Percentiles rank a stretch among this genome's conserved stretches.
Evolutionary conservation across 208 protist genomes (phyloP).

Genomic region (Phytomonas francai): DNA sequence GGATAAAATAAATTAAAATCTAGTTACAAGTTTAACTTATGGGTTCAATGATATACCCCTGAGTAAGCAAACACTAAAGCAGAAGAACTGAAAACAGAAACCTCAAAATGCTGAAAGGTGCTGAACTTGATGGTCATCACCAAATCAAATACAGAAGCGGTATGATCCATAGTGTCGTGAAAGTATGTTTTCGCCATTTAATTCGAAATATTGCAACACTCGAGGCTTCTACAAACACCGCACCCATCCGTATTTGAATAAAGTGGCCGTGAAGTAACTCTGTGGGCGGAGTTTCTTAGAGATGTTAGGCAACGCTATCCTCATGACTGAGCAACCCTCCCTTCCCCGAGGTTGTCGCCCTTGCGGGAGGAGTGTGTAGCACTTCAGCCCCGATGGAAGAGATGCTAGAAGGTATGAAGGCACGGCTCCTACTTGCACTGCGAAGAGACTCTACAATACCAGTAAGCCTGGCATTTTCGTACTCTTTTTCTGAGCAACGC

Average conservation of each 20-base stretch:
- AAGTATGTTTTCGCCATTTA: background rate
- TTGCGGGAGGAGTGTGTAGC: background rate
- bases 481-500: constrained; percentile 62
- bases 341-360: background rate
- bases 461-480: constrained; percentile 50
- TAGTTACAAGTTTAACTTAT: background rate
- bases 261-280: background rate
- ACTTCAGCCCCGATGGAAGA: background rate
- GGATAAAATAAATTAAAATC: background rate
- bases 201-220: background rate
- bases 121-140: background rate
- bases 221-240: background rate
- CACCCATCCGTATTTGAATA: background rate
- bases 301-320: background rate
- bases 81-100: background rate
- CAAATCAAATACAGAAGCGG: background rate
- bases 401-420: background rate
- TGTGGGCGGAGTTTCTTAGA: background rate
- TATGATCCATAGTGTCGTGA: background rate
- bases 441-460: constrained; percentile 16
- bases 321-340: background rate
- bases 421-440: background rate
- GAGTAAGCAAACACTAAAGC: background rate
- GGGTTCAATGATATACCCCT: background rate
- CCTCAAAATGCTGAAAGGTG: background rate